Evolutionary conservation across 768 basidiomycete genomes (phyloP), one percentile per base, ranked within the genome.

Genomic region (Clitopilus hobsonii): DNA sequence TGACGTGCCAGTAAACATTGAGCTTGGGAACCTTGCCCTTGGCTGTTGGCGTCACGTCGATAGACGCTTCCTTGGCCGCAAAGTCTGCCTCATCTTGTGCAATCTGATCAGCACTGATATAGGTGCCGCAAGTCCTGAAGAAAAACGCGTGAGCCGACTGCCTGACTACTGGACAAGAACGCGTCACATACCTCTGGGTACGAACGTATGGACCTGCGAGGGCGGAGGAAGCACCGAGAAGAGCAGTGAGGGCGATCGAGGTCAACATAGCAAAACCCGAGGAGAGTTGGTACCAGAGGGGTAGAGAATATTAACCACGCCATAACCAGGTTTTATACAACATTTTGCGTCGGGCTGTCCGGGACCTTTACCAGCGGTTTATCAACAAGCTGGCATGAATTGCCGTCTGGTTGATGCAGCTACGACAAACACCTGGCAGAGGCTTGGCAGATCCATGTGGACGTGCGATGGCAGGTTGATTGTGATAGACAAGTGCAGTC

Each of bases 31-130:
- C 30, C 3, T 28, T 23, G 60, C 51, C 6, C 13, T 18, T 32
- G 45, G 47, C 30, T 26, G 13, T 41, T 24, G 24, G 20, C 14
- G n/a, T n/a, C 24, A 28, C 23, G 58, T 32, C 38, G 23, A 52
- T 14, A 51, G 26, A 53, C 23, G 65, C 61, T 38, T 57, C 57
- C 60, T 70, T 60, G 26, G 61, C 62, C 10, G 50, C 49, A 51
- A 72, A 70, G 61, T 69, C 65, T 50, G 60, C 58, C 62, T 71
- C 68, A 5, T 60, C 63, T 5, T 62, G 63, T 16, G 53, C 51
- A 26, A 67, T 24, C 52, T 61, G 52, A 51, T 66, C 67, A 18
- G 60, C 61, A 29, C 61, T 58, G 57, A 66, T 60, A 38, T 38
- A 47, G 22, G 64, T 65, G 32, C 66, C 68, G 48, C 69, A 70